A percentile compares a stretch with the other conserved stretches of the same genome.
These are phyloP conservation scores for Neurospora discreta DNA, from an alignment of 495 filamentous ascomycete species.

Conservation along the genomic window DNA sequence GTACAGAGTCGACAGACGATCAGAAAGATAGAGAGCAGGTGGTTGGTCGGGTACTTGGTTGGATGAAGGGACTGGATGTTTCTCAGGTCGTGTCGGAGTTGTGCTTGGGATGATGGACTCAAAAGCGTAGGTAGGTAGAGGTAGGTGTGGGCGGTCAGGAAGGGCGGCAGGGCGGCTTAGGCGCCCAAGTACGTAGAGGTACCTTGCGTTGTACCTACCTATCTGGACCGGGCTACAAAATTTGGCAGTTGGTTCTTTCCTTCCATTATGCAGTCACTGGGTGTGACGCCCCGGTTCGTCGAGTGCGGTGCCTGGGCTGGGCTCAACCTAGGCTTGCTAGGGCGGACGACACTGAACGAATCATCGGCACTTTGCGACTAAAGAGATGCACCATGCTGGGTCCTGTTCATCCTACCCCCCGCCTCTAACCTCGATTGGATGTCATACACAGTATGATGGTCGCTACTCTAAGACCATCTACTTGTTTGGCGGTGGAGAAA, in stretches of 20 bases:
- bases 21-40: neutral
- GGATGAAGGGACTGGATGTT: neutral
- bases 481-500: neutral
- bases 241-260: neutral
- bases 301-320: neutral
- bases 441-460: neutral
- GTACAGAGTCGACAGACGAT: neutral
- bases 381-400: neutral
- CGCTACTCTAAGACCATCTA: too few relatives aligned
- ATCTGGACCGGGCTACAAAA: neutral
- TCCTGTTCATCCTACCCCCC: neutral
- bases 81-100: neutral
- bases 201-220: neutral
- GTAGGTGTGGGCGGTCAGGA: neutral
- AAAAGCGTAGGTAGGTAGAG: neutral
- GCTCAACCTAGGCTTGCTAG: neutral
- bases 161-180: neutral
- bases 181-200: neutral
- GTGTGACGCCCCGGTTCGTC: neutral
- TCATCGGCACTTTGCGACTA: neutral
- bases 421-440: neutral
- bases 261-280: neutral
- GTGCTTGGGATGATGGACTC: neutral
- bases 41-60: neutral
- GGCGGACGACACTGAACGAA: neutral